phyloP scores from a whole-genome alignment of 2,329 filamentous ascomycete species.

The Penicillium palitans region DNA sequence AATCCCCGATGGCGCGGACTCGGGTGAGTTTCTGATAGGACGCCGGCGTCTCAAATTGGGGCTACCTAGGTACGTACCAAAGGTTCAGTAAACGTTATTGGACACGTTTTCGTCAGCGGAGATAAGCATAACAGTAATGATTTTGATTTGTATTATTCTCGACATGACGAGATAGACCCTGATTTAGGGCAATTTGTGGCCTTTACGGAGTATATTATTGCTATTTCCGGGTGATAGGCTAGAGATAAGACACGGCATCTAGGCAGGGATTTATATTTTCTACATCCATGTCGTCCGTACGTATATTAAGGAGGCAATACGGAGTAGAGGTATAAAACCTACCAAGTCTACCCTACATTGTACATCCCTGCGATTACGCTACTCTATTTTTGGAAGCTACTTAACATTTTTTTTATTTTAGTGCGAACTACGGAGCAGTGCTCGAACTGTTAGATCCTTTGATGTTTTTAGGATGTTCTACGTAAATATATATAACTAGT shows the following conservation, averaged over 20 bases:
- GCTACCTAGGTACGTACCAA: neutral
- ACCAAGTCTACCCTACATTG: neutral
- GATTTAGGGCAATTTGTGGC: neutral
- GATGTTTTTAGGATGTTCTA: neutral
- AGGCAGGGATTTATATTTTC: neutral
- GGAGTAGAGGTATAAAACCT: neutral
- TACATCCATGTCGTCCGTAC: neutral
- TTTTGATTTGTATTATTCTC: neutral
- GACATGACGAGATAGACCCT: neutral
- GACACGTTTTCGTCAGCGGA: neutral
- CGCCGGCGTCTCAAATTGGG: neutral
- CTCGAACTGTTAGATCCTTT: neutral
- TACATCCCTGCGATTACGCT: neutral
- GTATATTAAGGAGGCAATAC: neutral
- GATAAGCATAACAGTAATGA: neutral
- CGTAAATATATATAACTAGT: neutral
- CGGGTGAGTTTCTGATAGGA: constrained; percentile 4
- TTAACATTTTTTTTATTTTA: neutral
- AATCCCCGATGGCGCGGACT: neutral
- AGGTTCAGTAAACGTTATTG: neutral
- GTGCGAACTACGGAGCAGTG: neutral
- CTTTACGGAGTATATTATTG: neutral
- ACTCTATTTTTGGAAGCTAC: constrained; percentile 4
- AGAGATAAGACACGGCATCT: neutral
- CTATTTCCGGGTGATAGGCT: neutral